Percentiles rank a stretch among this genome's conserved stretches.
Evolutionary conservation across 176 grass and related monocot genomes (phyloP).

Genomic region (Triticum urartu): DNA sequence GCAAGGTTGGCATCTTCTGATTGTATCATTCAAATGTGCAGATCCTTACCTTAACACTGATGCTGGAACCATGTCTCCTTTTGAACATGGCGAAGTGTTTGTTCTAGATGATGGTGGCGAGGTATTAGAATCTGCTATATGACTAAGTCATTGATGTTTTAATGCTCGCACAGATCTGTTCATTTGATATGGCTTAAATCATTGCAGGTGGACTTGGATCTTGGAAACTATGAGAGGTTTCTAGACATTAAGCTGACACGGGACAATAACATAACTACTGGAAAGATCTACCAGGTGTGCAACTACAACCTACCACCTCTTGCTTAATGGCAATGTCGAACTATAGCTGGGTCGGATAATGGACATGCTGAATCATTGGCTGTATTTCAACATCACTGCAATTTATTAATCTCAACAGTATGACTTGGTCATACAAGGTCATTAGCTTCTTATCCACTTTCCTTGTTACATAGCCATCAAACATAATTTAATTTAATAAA

Average conservation of each 20-base stretch:
- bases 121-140: conserved; percentile 5
- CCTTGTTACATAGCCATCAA: conserved; percentile 7
- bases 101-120: conserved; percentile 44
- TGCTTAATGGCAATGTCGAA: background rate
- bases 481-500: conserved; percentile 1
- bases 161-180: background rate
- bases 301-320: background rate
- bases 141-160: background rate
- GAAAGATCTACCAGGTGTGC: conserved; percentile 52
- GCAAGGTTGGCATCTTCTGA: background rate
- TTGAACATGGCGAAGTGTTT: conserved; percentile 38
- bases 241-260: conserved; percentile 43
- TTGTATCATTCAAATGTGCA: background rate
- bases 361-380: background rate
- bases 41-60: conserved; percentile 46
- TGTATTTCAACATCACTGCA: background rate
- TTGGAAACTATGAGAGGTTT: conserved; percentile 60
- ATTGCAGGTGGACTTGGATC: conserved; percentile 53
- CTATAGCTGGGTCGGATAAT: background rate
- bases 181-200: background rate
- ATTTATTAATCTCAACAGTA: background rate
- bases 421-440: conserved; percentile 8
- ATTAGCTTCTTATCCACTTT: conserved; percentile 15
- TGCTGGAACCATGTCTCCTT: conserved; percentile 50
- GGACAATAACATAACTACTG: conserved; percentile 53